Percentiles rank a stretch among this genome's conserved stretches.
These are phyloP conservation scores for Penicillium polonicum DNA, from an alignment of 2,329 filamentous ascomycete species.

Conservation along the genomic window DNA sequence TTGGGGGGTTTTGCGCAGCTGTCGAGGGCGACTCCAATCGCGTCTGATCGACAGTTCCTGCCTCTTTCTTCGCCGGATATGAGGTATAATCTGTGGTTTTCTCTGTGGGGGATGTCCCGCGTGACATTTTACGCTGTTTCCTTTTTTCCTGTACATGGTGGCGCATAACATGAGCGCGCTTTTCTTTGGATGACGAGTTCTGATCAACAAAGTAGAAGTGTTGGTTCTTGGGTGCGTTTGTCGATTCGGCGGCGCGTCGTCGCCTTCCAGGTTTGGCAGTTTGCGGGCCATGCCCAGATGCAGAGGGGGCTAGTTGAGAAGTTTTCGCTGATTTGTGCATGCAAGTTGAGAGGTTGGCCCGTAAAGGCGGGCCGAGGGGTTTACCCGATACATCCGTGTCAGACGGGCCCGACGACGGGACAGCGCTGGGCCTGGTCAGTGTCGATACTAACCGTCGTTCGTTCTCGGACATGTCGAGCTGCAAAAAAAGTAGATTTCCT, in stretches of 20 bases:
- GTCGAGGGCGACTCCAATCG: neutral
- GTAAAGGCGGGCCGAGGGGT: neutral
- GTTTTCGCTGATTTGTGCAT: neutral
- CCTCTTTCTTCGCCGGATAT: conserved; percentile 9
- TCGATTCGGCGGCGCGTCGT: conserved; percentile 26
- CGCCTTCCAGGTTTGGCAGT: conserved; percentile 25
- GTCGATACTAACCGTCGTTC: conserved; percentile 11
- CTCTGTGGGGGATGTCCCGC: conserved; percentile 10
- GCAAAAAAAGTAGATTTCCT: conserved; percentile 2
- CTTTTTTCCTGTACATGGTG: conserved; percentile 46
- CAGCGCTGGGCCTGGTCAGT: conserved; percentile 2
- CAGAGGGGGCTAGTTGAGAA: conserved; percentile 16
- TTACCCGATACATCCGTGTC: conserved; percentile 15
- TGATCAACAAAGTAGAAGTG: conserved; percentile 44
- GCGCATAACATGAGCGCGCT: conserved; percentile 47
- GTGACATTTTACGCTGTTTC: conserved; percentile 33
- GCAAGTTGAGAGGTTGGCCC: neutral
- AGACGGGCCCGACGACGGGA: conserved; percentile 3
- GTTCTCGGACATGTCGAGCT: conserved; percentile 21
- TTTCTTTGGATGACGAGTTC: conserved; percentile 42
- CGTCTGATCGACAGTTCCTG: conserved; percentile 6
- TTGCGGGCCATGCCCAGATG: conserved; percentile 19
- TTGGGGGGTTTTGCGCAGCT: neutral
- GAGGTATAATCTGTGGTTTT: conserved; percentile 2
- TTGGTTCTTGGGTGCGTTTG: conserved; percentile 30